Evolutionary conservation across 257 asterid species (phyloP), one percentile per base, ranked within the genome.

Genomic region (Solanum paucissectum): DNA sequence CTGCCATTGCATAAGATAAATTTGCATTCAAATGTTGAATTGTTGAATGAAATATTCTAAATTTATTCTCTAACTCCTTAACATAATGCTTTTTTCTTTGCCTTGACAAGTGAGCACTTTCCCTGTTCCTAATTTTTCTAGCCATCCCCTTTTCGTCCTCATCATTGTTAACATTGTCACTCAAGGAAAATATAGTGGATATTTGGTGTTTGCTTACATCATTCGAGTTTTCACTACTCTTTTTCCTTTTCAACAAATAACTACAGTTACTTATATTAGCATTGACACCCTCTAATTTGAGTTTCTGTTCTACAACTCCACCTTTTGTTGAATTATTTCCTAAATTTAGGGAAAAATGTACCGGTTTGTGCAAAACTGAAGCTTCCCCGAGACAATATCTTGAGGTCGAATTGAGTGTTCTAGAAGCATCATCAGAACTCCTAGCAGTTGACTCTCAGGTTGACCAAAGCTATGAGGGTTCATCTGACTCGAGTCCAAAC

Each of bases 61-160:
- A 18, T 55, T 46, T 46, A 87, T 96, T 98, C 90, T 96, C 98
- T 89, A 96, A 91, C 89, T 96, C 99, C 90, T 94, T 98, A 7
- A 94, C 97, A 86, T 94, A 94, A 90, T 94, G 98, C 85, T 93
- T 95, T 93, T 94, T 96, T 88, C 97, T 93, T 93, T 94, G 96
- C 83, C 99, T 93, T 9, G 98, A 96, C 52, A 94, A 90, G 46
- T 95, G 98, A 58, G 98, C 99, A 93, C 98, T 95, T 91, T 95
- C 99, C 68, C 97, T 90, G 85, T 96, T 96, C 95, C 99, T 95
- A 93, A 94, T 92, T 90, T 95, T 87, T 94, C 98, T 94, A 4
- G 95, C 94, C 88, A 89, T 94, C 90, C 88, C 92, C 89, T 92
- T 96, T 7, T 55, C 0, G 8, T 49, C 20, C 58, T 49, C 3